A percentile compares a stretch with the other conserved stretches of the same genome.
These are phyloP conservation scores for Nothophaeocryptopus gaeumannii DNA, from an alignment of 2,329 filamentous ascomycete species.

Conservation along the genomic window DNA sequence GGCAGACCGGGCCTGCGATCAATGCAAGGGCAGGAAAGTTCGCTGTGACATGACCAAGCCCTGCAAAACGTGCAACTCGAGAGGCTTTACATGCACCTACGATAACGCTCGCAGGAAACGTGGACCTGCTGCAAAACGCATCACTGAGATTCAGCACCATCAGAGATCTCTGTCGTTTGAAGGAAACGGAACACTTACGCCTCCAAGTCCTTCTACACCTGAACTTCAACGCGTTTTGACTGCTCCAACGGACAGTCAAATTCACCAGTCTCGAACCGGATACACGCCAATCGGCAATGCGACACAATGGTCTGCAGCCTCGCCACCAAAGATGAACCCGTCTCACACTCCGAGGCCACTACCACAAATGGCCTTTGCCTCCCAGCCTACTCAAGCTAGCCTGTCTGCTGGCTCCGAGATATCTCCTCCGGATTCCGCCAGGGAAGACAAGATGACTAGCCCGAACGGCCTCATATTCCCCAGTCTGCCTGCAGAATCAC, in stretches of 20 bases:
- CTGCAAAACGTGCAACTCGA: conserved; percentile 34
- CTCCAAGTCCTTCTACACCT: conserved; percentile 1
- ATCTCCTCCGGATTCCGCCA: conserved; percentile 21
- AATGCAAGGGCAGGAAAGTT: conserved; percentile 42
- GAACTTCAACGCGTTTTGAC: conserved; percentile 1
- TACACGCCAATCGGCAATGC: background rate
- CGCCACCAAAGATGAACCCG: conserved; percentile 3
- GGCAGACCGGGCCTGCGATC: conserved; percentile 40
- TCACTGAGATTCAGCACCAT: conserved; percentile 39
- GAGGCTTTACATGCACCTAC: conserved; percentile 43
- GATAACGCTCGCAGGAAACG: conserved; percentile 44
- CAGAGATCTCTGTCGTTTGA: conserved; percentile 21
- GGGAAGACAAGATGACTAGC: conserved; percentile 27
- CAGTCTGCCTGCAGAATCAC: conserved; percentile 36
- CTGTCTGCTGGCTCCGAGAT: background rate
- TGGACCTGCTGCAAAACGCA: conserved; percentile 38
- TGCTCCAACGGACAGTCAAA: conserved; percentile 8
- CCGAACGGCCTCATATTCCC: conserved; percentile 36
- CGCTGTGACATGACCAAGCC: conserved; percentile 38
- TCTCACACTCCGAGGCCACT: background rate
- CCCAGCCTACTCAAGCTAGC: too few species aligned
- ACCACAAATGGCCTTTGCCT: background rate
- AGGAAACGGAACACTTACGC: background rate
- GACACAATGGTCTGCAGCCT: conserved; percentile 7
- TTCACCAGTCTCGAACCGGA: background rate